Conservation (phyloP, 768 basidiomycete genomes). For the Leccinellum luteum region DNA sequence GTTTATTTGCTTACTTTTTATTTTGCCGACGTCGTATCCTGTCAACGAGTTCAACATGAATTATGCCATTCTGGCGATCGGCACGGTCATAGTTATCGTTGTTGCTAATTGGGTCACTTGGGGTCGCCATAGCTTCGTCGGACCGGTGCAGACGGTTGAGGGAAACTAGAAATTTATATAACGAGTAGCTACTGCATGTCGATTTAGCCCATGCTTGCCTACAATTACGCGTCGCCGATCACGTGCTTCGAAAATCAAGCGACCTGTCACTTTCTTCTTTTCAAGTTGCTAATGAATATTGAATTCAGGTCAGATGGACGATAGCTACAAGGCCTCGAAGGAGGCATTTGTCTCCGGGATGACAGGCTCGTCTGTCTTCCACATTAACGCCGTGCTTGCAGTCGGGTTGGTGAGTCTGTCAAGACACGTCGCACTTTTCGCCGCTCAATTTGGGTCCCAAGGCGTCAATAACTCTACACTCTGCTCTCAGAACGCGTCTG, state of each 20-base stretch:
- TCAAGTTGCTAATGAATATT: not conserved
- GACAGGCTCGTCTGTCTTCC: slow-evolving; percentile 64
- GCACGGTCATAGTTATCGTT: slow-evolving; percentile 45
- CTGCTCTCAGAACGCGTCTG: slow-evolving; percentile 51
- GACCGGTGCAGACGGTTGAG: slow-evolving; percentile 40
- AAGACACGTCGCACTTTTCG: not conserved
- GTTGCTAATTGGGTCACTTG: slow-evolving; percentile 44
- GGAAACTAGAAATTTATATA: not conserved
- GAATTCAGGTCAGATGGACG: slow-evolving; percentile 14
- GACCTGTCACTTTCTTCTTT: not conserved
- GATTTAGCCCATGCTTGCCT: not conserved
- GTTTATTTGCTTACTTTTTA: slow-evolving; percentile 54
- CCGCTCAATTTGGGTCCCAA: slow-evolving; percentile 34
- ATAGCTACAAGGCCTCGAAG: slow-evolving; percentile 70
- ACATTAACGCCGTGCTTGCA: slow-evolving; percentile 67
- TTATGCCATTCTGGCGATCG: slow-evolving; percentile 53
- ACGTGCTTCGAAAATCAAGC: slow-evolving; percentile 13
- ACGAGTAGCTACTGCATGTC: not conserved
- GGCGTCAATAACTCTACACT: slow-evolving; percentile 73
- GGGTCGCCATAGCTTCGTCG: slow-evolving; percentile 45
- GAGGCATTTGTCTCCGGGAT: slow-evolving; percentile 78
- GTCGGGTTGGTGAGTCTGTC: slow-evolving; percentile 55
- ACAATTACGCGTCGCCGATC: not conserved
- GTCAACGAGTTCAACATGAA: slow-evolving; percentile 54
- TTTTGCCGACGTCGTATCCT: slow-evolving; percentile 54